These are phyloP conservation scores for Kazachstania psychrophila DNA, from an alignment of 805 yeast species.

Conservation along the genomic window DNA sequence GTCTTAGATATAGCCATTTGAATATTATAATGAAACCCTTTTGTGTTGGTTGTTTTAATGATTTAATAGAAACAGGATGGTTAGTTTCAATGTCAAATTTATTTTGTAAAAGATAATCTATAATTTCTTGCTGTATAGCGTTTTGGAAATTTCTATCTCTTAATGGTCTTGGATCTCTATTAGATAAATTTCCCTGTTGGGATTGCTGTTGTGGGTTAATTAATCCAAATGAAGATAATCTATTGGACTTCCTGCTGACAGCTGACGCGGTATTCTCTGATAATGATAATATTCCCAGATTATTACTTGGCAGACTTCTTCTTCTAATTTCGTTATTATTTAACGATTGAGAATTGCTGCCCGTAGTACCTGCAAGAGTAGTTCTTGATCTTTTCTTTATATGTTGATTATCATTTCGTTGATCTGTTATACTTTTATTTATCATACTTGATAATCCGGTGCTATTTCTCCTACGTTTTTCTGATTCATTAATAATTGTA, in stretches of 20 bases:
- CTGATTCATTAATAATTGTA: neutral
- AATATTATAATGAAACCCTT: constrained; percentile 73
- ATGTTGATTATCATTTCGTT: constrained; percentile 1
- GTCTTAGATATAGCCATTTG: constrained; percentile 64
- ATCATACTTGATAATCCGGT: constrained; percentile 21
- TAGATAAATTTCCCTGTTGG: constrained; percentile 6
- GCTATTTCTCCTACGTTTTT: constrained; percentile 17
- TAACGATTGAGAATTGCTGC: neutral
- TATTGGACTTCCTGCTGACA: neutral
- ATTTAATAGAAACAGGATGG: constrained; percentile 55
- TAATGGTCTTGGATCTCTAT: constrained; percentile 65
- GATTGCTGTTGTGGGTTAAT: neutral
- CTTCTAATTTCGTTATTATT: neutral
- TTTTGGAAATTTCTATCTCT: constrained; percentile 62
- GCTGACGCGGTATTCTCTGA: neutral
- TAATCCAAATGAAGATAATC: neutral
- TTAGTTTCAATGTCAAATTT: constrained; percentile 69
- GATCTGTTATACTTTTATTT: constrained; percentile 18
- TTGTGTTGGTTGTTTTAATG: constrained; percentile 73
- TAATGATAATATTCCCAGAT: neutral
- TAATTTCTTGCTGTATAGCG: constrained; percentile 56
- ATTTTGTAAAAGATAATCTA: constrained; percentile 51
- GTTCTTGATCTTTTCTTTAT: constrained; percentile 15
- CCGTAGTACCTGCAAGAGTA: constrained; percentile 11
- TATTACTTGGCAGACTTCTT: constrained; percentile 1